A percentile compares a stretch with the other conserved stretches of the same genome.
phyloP scores from a whole-genome alignment of 2,329 filamentous ascomycete genomes.

The Trichoderma harzianum region DNA sequence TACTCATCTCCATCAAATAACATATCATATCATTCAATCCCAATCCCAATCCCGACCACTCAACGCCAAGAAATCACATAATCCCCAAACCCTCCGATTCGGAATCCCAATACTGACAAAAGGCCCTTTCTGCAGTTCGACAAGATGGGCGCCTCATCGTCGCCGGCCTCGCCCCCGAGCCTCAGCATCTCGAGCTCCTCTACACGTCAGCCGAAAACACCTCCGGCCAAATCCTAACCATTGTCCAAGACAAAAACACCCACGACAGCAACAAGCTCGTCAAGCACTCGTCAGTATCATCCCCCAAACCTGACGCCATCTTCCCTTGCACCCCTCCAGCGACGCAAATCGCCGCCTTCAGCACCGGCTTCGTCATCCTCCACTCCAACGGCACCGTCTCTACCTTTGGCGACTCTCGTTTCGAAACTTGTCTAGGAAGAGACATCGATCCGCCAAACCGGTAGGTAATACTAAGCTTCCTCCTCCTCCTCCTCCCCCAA shows the following conservation, averaged over 20 bases:
- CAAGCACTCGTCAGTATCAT: constrained; percentile 25
- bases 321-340: constrained; percentile 29
- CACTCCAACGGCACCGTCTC: constrained; percentile 43
- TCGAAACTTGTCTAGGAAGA: constrained; percentile 54
- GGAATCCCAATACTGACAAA: not conserved
- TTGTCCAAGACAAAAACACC: not conserved
- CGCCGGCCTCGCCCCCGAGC: constrained; percentile 22
- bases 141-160: constrained; percentile 22
- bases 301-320: constrained; percentile 3
- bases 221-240: constrained; percentile 21
- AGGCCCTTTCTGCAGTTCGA: constrained; percentile 21
- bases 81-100: not conserved
- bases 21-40: not conserved
- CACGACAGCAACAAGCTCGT: constrained; percentile 18
- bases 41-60: too few relatives aligned
- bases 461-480: too few relatives aligned
- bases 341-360: constrained; percentile 45
- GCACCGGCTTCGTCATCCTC: constrained; percentile 49
- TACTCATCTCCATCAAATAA: not conserved
- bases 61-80: not conserved
- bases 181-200: not conserved
- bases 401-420: constrained; percentile 58
- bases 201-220: constrained; percentile 19
- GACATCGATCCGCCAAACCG: constrained; percentile 34
- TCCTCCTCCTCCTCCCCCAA: not conserved